Base-by-base conservation (phyloP, 306 rosid species). In the Begonia masoniana region DNA sequence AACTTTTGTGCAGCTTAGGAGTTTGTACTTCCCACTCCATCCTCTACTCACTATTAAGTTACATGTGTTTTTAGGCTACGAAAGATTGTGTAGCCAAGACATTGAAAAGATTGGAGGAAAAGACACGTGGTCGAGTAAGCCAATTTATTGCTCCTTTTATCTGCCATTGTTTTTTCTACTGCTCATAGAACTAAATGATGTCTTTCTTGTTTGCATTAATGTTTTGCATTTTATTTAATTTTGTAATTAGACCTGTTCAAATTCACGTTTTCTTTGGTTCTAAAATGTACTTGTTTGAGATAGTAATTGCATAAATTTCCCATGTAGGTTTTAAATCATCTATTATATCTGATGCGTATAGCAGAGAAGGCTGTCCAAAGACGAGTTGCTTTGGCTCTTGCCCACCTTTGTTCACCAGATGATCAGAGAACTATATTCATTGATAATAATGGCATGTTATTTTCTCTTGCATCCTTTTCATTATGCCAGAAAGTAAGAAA, bases 31-130 rank as follows among this genome's bases (percentile, higher is more conserved):
- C 41, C 14, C 4, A 11, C 10, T 26, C 24, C 62, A 41, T 42
- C 15, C 7, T 50, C 50, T 47, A 21, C 15, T 41, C 57, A 46
- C 13, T 68, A 15, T 50, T 9, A 52, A 51, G 41, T 35, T 21
- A 51, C 46, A 14, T 47, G 23, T 46, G 41, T 62, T 69, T 71
- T 61, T 78, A 91, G 99, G 94, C 99, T 23, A 91, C 99, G 45
- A 91, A 91, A 74, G 99, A 91, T 77, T 91, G 99, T 68, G 96
- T 86, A 47, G 87, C 99, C 56, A 91, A 91, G 83, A 91, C 99
- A n/a, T 71, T 91, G 71, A 91, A 91, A 75, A 81, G 99, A 79
- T 73, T 91, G 68, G 99, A 86, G 79, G 96, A 91, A 80, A 91
- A 91, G 77, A 91, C 86, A 68, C 94, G 75, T 63, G 88, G 82